Percentiles rank a stretch among this genome's conserved stretches.
Conservation (phyloP, 2,329 filamentous ascomycete genomes). For the Rutstroemia sp. region DNA sequence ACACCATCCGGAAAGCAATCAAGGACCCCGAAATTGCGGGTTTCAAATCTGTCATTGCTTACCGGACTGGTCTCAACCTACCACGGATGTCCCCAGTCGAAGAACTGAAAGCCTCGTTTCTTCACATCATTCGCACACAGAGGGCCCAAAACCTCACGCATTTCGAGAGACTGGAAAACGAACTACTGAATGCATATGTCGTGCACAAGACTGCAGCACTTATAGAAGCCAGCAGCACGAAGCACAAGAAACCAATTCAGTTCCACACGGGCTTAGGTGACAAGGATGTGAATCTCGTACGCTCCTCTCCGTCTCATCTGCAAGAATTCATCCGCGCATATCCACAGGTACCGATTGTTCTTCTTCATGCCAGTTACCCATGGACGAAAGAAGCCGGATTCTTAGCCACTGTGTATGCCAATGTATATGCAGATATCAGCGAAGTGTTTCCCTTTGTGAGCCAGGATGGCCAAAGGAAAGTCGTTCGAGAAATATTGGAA, state of each 20-base stretch:
- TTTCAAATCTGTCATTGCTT: slow-evolving; percentile 81
- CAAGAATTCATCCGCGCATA: slow-evolving; percentile 67
- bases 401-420: slow-evolving; percentile 67
- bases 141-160: slow-evolving; percentile 18
- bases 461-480: slow-evolving; percentile 64
- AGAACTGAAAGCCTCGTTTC: slow-evolving; percentile 17
- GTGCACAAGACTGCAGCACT: slow-evolving; percentile 56
- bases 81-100: slow-evolving; percentile 31
- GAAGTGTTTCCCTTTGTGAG: slow-evolving; percentile 76
- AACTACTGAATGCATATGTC: slow-evolving; percentile 61
- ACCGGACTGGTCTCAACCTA: slow-evolving; percentile 65
- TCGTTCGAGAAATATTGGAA: slow-evolving; percentile 67
- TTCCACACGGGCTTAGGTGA: slow-evolving; percentile 81
- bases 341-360: slow-evolving; percentile 62
- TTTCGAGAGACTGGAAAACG: slow-evolving; percentile 52
- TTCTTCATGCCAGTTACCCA: slow-evolving; percentile 76
- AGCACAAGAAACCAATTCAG: slow-evolving; percentile 64
- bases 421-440: slow-evolving; percentile 77
- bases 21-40: slow-evolving; percentile 62
- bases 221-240: slow-evolving; percentile 39
- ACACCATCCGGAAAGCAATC: slow-evolving; percentile 49
- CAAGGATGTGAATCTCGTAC: slow-evolving; percentile 63
- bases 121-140: slow-evolving; percentile 24
- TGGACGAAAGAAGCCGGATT: slow-evolving; percentile 75
- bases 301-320: slow-evolving; percentile 67